A percentile compares a stretch with the other conserved stretches of the same genome.
phyloP scores from a whole-genome alignment of 768 basidiomycete species.

The Podaxis pistillaris region DNA sequence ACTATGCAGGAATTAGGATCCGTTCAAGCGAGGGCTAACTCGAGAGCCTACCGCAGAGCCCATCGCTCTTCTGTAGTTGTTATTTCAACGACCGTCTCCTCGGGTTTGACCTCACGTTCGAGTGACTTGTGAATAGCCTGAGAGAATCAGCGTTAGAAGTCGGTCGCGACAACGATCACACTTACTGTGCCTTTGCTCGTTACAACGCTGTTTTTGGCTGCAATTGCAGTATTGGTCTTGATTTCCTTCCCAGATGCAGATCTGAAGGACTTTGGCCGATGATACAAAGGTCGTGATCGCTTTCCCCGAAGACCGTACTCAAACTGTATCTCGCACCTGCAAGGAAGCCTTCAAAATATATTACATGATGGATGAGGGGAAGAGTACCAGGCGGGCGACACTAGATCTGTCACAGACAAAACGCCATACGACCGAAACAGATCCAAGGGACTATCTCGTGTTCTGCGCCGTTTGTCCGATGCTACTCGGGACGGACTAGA shows the following conservation, averaged over 20 bases:
- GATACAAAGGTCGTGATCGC: constrained; percentile 44
- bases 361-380: background rate
- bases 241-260: constrained; percentile 63
- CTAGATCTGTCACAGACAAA: constrained; percentile 64
- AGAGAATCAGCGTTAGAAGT: background rate
- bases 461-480: background rate
- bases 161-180: background rate
- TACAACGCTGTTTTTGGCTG: constrained; percentile 51
- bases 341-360: constrained; percentile 9
- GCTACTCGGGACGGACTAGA: background rate
- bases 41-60: constrained; percentile 60
- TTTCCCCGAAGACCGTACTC: constrained; percentile 71
- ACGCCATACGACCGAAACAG: constrained; percentile 43
- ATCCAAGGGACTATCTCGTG: constrained; percentile 21
- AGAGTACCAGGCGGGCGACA: constrained; percentile 58
- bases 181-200: constrained; percentile 57
- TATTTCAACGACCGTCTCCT: constrained; percentile 50
- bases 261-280: constrained; percentile 55
- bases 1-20: constrained; percentile 33
- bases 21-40: background rate
- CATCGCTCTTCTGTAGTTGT: constrained; percentile 69
- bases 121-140: constrained; percentile 76
- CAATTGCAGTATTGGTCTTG: constrained; percentile 46
- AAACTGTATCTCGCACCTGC: constrained; percentile 79
- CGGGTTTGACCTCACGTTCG: constrained; percentile 67